phyloP scores from a whole-genome alignment of 75 land plant species.

The Pinus taeda region DNA sequence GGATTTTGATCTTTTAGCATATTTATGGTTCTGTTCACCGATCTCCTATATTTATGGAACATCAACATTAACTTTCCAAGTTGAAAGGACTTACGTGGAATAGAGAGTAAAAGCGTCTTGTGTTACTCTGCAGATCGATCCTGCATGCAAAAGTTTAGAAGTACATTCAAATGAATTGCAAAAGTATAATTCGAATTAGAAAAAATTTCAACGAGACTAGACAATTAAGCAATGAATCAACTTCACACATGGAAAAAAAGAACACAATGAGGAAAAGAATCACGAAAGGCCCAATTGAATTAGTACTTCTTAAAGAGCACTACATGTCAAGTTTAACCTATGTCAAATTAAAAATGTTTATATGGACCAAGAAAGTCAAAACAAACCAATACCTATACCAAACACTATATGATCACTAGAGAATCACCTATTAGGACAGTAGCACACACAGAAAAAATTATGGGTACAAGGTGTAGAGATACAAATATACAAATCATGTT shows the following conservation, averaged over 20 bases:
- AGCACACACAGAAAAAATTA: not conserved
- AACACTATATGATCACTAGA: not conserved
- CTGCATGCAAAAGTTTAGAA: conserved; percentile 31
- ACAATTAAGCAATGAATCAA: no score
- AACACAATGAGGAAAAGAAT: not conserved
- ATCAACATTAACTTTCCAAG: no score
- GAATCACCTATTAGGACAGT: not conserved
- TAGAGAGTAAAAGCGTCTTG: conserved; percentile 68
- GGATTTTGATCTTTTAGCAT: not conserved
- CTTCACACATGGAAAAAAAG: no score
- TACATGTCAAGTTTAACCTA: not conserved
- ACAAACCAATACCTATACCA: not conserved
- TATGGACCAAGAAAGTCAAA: not conserved
- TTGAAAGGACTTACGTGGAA: conserved; percentile 55
- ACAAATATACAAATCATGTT: not conserved
- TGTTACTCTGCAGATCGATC: conserved; percentile 90
- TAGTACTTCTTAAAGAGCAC: not conserved
- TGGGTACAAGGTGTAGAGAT: not conserved
- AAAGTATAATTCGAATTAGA: not conserved
- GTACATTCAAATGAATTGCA: not conserved
- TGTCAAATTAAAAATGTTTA: not conserved
- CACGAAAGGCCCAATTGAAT: not conserved
- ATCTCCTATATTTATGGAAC: not conserved
- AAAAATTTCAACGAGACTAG: no score
- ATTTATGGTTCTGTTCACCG: not conserved